These are phyloP conservation scores for Pythium rhizo-oryzae DNA, from an alignment of 352 stramenopile genomes.

Conservation along the genomic window DNA sequence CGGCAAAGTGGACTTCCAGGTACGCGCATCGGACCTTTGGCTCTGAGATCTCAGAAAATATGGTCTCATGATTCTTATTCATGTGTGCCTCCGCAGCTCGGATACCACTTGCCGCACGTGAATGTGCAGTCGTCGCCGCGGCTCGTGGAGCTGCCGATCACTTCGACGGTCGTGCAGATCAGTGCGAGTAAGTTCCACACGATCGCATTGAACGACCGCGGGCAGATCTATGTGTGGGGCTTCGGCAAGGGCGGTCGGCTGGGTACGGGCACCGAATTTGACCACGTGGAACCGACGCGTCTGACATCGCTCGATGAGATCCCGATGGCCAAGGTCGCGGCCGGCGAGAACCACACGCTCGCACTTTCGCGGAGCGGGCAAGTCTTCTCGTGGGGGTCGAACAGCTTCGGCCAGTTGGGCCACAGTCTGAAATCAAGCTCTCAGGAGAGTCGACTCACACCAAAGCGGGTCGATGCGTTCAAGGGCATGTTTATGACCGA, in stretches of 20 bases:
- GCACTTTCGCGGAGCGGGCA: conserved; percentile 66
- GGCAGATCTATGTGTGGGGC: conserved; percentile 80
- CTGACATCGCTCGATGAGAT: conserved; percentile 51
- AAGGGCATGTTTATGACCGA: conserved; percentile 50
- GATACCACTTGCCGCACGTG: conserved; percentile 82
- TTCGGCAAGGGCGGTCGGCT: conserved; percentile 83
- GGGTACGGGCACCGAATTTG: conserved; percentile 75
- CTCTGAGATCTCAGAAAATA: not conserved
- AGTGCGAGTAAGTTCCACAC: conserved; percentile 85
- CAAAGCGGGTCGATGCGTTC: conserved; percentile 78
- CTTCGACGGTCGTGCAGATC: conserved; percentile 59
- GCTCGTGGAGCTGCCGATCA: conserved; percentile 59
- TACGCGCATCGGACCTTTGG: conserved; percentile 28
- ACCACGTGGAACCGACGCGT: conserved; percentile 71
- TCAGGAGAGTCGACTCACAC: conserved; percentile 57
- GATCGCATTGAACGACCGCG: conserved; percentile 59
- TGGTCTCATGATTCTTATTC: conserved; percentile 6
- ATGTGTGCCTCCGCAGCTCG: conserved; percentile 42
- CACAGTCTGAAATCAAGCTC: conserved; percentile 61
- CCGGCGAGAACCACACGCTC: conserved; percentile 82
- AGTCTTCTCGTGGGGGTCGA: conserved; percentile 85
- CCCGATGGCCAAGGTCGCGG: conserved; percentile 65
- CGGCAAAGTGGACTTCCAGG: conserved; percentile 85
- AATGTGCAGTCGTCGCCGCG: conserved; percentile 71
- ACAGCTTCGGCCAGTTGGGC: conserved; percentile 79